Conservation (phyloP, 305 asterid genomes). For the Solanum hybrid region DNA sequence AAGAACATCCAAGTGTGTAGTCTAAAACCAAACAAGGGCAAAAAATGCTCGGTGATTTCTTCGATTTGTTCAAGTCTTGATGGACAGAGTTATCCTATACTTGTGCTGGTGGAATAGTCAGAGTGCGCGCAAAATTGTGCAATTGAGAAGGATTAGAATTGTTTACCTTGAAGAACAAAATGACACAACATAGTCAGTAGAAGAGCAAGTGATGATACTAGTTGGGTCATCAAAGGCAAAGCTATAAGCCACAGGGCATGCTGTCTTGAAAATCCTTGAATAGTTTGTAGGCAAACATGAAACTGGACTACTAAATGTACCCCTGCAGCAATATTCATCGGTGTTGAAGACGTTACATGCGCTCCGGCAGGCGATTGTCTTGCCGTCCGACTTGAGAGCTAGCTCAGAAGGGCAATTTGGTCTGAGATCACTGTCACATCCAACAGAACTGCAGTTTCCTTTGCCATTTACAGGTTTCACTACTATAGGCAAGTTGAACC, state of each 20-base stretch:
- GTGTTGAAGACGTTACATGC: conserved; percentile 46
- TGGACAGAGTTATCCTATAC: neutral
- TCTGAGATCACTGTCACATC: conserved; percentile 50
- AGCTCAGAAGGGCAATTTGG: conserved; percentile 48
- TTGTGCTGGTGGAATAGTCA: neutral
- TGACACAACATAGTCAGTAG: conserved; percentile 39
- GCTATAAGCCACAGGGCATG: conserved; percentile 69
- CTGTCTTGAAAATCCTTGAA: conserved; percentile 45
- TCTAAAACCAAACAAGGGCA: neutral
- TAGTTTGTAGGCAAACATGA: conserved; percentile 60
- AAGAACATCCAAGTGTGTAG: neutral
- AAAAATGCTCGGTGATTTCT: neutral
- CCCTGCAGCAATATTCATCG: conserved; percentile 57
- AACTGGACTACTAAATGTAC: conserved; percentile 39
- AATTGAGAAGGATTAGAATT: neutral
- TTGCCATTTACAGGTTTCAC: conserved; percentile 37
- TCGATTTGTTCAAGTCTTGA: neutral
- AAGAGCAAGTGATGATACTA: conserved; percentile 46
- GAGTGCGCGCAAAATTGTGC: neutral
- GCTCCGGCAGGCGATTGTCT: conserved; percentile 44
- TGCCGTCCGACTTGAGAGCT: conserved; percentile 20
- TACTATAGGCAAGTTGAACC: conserved; percentile 57
- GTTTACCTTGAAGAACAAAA: conserved; percentile 52
- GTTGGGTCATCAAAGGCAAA: conserved; percentile 58
- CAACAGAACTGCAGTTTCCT: conserved; percentile 47